Conservation (phyloP, 768 basidiomycete species). For the Boletus vermiculosoides region DNA sequence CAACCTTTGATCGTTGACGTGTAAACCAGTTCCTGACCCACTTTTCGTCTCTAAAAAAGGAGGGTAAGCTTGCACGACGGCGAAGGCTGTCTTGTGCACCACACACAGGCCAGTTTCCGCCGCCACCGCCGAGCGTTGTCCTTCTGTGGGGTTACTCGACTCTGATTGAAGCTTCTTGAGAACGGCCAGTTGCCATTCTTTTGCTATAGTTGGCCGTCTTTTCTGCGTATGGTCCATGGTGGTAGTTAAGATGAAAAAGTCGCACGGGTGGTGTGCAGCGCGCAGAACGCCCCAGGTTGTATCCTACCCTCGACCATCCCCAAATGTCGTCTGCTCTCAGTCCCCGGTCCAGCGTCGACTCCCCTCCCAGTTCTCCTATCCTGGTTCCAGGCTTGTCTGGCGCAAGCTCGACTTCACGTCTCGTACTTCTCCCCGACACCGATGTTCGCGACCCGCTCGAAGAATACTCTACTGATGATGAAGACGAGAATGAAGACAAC, state of each 20-base stretch:
- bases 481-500: conserved; percentile 37
- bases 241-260: conserved; percentile 9
- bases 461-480: conserved; percentile 44
- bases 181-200: conserved; percentile 30
- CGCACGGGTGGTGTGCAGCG: conserved; percentile 11
- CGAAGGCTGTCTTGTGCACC: neutral
- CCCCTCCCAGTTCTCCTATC: conserved; percentile 2
- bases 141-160: conserved; percentile 23
- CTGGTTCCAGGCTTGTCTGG: conserved; percentile 18
- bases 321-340: neutral
- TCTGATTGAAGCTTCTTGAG: conserved; percentile 26
- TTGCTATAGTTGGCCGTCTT: conserved; percentile 19
- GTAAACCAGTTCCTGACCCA: conserved; percentile 33
- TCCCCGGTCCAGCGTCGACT: conserved; percentile 14
- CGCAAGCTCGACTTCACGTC: conserved; percentile 48
- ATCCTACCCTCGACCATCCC: conserved; percentile 5
- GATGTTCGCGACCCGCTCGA: conserved; percentile 40
- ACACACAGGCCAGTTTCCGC: conserved; percentile 34
- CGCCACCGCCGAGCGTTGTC: conserved; percentile 20
- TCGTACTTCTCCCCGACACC: conserved; percentile 61
- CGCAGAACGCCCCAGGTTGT: neutral
- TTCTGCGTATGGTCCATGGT: conserved; percentile 4
- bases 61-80: conserved; percentile 7
- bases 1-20: conserved; percentile 26
- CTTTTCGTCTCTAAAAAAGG: conserved; percentile 22